Base-by-base conservation (phyloP, 1,284 basidiomycete species). In the Ustilago lituana region DNA sequence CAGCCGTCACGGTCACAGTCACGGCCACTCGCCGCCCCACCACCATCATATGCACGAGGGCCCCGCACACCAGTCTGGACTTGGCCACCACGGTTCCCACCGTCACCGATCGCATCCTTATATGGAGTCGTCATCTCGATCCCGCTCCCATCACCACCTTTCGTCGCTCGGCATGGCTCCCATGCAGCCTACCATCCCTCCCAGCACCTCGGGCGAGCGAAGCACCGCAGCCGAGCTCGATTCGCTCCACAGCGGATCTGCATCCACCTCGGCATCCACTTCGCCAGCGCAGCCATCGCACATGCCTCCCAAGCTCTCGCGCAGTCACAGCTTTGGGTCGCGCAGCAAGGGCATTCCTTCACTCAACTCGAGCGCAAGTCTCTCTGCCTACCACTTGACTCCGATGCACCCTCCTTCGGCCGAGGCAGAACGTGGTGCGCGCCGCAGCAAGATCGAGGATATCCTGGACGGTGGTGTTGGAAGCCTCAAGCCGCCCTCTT, bases 101-200 rank as follows among this genome's bases (percentile, higher is more conserved):
- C 73, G 79, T 17, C 74, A 78, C 62, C 77, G 79, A 26, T 64
- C 73, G 33, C 79, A 80, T 29, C 79, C 79, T 17, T 81, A 81
- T 56, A 62, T 61, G 55, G 60, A 55, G 33, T 55, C 63, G 6
- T 60, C 56, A 24, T 54, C 55, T 23, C 72, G 74, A 44, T 76
- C 78, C 32, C 68, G 71, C 20, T 78, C 78, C 37, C 78, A 80
- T 38, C 76, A 75, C 43, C 78, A 79, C 48, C 70, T 79, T 8
- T 70, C 74, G 14, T 74, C 76, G 29, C 72, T 81, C 32, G 70
- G 60, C 14, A 64, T 63, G 54, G 48, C 68, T 10, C 52, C 60
- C 14, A 35, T 59, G 19, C 60, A 58, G 33, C 55, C 58, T 12
- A 37, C 56, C 14, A 68, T 71, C 45, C 73, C 72, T 17, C 40